Evolutionary conservation across 2,329 filamentous ascomycete species (phyloP), one percentile per base, ranked within the genome.

Genomic region (Malbranchea cinnamomea): DNA sequence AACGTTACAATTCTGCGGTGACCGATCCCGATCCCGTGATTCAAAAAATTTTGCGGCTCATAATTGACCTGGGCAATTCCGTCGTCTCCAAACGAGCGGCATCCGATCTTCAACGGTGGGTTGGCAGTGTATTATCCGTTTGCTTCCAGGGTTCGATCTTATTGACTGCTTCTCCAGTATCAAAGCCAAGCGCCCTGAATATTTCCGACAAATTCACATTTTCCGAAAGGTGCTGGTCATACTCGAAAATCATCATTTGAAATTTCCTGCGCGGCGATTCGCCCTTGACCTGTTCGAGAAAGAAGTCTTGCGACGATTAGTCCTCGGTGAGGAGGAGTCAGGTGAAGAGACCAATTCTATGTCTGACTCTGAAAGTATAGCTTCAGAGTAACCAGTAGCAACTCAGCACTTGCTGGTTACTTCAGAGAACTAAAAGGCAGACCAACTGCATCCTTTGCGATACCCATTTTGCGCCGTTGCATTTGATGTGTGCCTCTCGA

Each of bases 251-350:
- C 87, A 93, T 45, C 83, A 91, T 49, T 95, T 89, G 54, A 72
- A 84, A 13, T 67, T 98, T 2, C 78, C 77, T 1, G 79, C 91
- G 16, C 78, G 87, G 37, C 76, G 87, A 26, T 85, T 93, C 56
- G 79, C 93, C 20, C 75, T 95, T 36, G 89, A 95, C 49, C 59
- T 98, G 13, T 98, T 98, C 46, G 87, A 95, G 47, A 89, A 87
- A 56, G 76, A 71, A 35, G 81, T 95, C 24, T 66, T 95, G 56
- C 67, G 84, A 39, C 71, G 73, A 40, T 80, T 94, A 36, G 79
- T 98, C 8, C 74, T 92, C 34, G n/a, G n/a, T n/a, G 75, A 79
- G 30, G 78, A 81, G 43, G 78, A 79, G 12, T 59, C 59, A 6
- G 52, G 46, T 8, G 54, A 54, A 10, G n/a, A n/a, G n/a, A n/a